These are phyloP conservation scores for Sequoia sempervirens DNA, from an alignment of 75 land plant genomes.

Conservation along the genomic window DNA sequence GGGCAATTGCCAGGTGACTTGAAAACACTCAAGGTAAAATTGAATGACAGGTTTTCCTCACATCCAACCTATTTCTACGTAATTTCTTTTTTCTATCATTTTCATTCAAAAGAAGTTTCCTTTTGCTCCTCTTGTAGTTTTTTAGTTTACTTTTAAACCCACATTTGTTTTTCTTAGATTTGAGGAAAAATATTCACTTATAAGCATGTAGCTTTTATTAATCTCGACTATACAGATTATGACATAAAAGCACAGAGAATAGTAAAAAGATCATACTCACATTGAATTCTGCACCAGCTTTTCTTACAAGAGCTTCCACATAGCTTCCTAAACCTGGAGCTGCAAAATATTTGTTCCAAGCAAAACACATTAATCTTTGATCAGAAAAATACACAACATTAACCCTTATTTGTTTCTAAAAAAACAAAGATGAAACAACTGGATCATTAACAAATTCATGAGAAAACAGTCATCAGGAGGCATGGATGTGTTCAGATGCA, in stretches of 20 bases:
- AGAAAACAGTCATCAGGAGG: neutral
- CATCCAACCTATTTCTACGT: neutral
- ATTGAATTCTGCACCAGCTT: conserved; percentile 78
- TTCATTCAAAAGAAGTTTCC: neutral
- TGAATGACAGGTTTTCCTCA: no score
- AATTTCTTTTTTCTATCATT: neutral
- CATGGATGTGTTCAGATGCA: neutral
- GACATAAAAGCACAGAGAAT: neutral
- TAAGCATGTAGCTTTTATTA: neutral
- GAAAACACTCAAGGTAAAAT: neutral
- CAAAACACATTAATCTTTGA: neutral
- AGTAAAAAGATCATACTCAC: conserved; percentile 28
- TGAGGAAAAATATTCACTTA: neutral
- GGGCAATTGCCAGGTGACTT: neutral
- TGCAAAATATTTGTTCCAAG: conserved; percentile 24
- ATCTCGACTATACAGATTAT: neutral
- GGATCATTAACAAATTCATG: neutral
- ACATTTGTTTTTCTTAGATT: neutral
- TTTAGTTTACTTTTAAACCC: neutral
- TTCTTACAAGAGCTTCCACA: conserved; percentile 80
- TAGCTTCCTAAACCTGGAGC: conserved; percentile 89
- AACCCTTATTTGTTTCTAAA: neutral
- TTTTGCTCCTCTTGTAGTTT: neutral
- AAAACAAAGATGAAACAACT: neutral
- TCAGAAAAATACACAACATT: neutral